Base-by-base conservation (phyloP, 2,329 filamentous ascomycete genomes). In the Pseudocercospora vitis region DNA sequence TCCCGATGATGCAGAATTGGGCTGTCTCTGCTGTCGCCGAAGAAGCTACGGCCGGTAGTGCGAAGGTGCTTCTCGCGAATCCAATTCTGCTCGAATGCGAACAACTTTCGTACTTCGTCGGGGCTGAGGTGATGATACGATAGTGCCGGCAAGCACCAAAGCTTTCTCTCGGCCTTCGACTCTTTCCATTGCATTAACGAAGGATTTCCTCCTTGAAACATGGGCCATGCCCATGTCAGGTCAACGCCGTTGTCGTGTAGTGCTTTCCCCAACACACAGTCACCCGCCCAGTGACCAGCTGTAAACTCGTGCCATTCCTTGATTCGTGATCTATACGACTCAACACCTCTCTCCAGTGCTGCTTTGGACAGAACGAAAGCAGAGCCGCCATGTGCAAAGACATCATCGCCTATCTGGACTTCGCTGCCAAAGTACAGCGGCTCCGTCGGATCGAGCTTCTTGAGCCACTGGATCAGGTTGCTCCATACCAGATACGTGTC, bases 401-500 rank as follows among this genome's bases (percentile, higher is more conserved):
- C 62, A 2, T 71, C 60, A 3, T 68, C 58, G 3, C 70, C 70
- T 50, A 75, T 78, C 64, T 75, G 73, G 59, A 78, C 79, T 58
- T 79, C 76, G 26, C 78, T 79, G 32, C 79, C 81, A 26, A 81
- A 73, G 62, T 83, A 84, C 42, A 72, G 68, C 4, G 77, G 76
- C 54, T 78, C 65, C 2, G 64, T 66, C 2, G 76, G 59, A 63
- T 84, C 76, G 57, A 80, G 76, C 18, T 74, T 70, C 14, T 71
- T 69, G 18, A 84, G 71, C 79, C 79, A 84, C 19, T 73, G 68
- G 12, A 82, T 62, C 33, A 83, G 60, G 26, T 79, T 81, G 28
- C 74, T 69, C 72, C 80, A 80, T 7, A 80, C 70, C 33, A 83
- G 65, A 58, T 81, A 83, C 0, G 80, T 83, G 62, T 84, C 81